These are phyloP conservation scores for Epichloe glyceriae DNA, from an alignment of 2,329 filamentous ascomycete species.

Conservation along the genomic window DNA sequence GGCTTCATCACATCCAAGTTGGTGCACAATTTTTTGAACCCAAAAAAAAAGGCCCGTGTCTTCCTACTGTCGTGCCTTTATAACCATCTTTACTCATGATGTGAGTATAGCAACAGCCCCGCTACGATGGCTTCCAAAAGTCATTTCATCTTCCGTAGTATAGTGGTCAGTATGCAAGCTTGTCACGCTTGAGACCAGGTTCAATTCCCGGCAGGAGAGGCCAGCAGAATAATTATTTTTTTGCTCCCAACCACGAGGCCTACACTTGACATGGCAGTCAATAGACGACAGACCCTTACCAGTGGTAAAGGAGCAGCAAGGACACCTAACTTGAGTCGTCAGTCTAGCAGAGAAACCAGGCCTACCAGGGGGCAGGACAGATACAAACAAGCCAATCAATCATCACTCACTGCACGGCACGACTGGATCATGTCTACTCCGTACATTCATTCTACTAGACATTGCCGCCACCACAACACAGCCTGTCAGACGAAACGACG, in stretches of 20 bases:
- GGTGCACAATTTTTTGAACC: no score
- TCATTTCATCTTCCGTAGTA: not conserved
- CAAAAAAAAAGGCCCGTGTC: no score
- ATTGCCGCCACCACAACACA: not conserved
- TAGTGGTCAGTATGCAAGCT: slow-evolving; percentile 4
- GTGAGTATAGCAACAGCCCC: not conserved
- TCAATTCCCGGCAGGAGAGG: slow-evolving; percentile 3
- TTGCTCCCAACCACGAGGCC: not conserved
- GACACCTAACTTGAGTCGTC: no score
- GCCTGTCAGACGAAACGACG: not conserved
- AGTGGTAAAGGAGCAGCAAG: no score
- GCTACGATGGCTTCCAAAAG: not conserved
- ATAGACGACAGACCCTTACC: no score
- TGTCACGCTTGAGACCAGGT: slow-evolving; percentile 4
- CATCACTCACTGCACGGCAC: no score
- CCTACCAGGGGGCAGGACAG: not conserved
- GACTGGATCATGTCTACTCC: not conserved
- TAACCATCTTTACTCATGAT: not conserved
- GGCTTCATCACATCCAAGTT: no score
- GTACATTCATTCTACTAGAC: no score
- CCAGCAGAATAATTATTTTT: accelerated
- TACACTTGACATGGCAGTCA: no score
- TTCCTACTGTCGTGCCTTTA: not conserved
- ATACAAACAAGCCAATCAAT: not conserved
- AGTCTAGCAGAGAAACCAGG: not conserved